Evolutionary conservation across 2,329 filamentous ascomycete species (phyloP).

Genomic region (Zymoseptoria brevis): DNA sequence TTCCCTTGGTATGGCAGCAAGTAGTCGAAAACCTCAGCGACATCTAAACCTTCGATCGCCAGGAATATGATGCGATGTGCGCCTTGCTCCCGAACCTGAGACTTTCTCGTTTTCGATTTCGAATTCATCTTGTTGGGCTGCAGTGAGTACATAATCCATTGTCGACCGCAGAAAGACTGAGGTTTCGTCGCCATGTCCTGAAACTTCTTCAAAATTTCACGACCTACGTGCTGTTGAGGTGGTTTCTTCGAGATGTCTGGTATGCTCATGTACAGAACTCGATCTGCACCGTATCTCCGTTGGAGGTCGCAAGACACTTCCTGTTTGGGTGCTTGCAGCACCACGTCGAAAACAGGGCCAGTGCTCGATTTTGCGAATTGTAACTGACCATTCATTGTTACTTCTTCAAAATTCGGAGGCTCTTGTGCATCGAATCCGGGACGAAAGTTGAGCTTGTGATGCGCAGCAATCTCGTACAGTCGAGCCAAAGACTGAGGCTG

Average conservation of each 20-base stretch:
- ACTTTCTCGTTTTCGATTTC: conserved; percentile 4
- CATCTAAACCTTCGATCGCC: conserved; percentile 11
- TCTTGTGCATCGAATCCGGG: conserved; percentile 1
- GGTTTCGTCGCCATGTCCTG: conserved; percentile 29
- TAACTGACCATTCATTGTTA: conserved; percentile 10
- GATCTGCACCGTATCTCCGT: conserved; percentile 29
- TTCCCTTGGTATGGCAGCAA: conserved; percentile 34
- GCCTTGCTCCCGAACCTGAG: not conserved
- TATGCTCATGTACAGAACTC: conserved; percentile 36
- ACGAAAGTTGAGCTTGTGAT: conserved; percentile 1
- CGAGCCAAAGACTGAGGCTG: conserved; percentile 1
- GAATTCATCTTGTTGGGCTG: conserved; percentile 27
- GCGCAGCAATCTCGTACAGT: conserved; percentile 8
- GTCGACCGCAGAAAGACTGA: conserved; percentile 35
- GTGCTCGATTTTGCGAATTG: conserved; percentile 5
- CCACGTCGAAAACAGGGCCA: conserved; percentile 17
- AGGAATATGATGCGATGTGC: conserved; percentile 18
- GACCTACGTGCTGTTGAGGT: conserved; percentile 7
- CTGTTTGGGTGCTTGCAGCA: conserved; percentile 12
- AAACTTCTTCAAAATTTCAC: conserved; percentile 20
- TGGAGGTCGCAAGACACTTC: conserved; percentile 22
- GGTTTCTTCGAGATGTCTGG: conserved; percentile 24
- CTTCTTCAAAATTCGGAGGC: conserved; percentile 1
- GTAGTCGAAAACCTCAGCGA: conserved; percentile 33
- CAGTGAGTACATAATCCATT: conserved; percentile 35